Conservation (phyloP, 2,329 filamentous ascomycete genomes). For the Neocucurbitaria cava region DNA sequence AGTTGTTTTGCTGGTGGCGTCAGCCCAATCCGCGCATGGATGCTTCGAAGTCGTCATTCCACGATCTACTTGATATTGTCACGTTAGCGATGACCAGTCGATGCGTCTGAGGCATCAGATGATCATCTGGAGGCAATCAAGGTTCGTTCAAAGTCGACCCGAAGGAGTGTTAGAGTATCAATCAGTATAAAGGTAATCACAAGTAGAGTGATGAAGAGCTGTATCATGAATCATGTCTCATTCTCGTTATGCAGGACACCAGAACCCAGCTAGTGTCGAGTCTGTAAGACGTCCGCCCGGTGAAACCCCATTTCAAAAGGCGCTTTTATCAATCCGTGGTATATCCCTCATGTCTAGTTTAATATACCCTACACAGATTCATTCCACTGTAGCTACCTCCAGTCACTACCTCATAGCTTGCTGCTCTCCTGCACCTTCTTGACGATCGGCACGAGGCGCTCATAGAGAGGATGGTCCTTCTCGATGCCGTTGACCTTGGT, state of each 20-base stretch:
- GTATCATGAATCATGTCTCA: slow-evolving; percentile 26
- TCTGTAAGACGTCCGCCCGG: slow-evolving; percentile 3
- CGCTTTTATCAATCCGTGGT: slow-evolving; percentile 12
- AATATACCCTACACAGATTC: slow-evolving; percentile 1
- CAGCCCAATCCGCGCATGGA: no score
- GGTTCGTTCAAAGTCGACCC: not conserved
- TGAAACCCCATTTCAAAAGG: slow-evolving; percentile 10
- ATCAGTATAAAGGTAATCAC: not conserved
- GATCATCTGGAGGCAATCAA: not conserved
- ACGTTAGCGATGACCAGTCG: no score
- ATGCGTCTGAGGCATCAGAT: not conserved
- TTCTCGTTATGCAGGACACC: slow-evolving; percentile 21
- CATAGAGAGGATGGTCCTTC: slow-evolving; percentile 76
- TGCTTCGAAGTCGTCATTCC: not conserved
- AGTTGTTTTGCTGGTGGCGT: no score
- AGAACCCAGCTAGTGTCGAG: slow-evolving; percentile 12
- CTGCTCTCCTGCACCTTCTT: slow-evolving; percentile 72
- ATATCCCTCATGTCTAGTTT: slow-evolving; percentile 5
- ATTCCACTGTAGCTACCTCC: not conserved
- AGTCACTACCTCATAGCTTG: slow-evolving; percentile 19
- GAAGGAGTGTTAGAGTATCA: not conserved
- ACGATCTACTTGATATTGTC: not conserved
- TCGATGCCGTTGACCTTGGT: slow-evolving; percentile 83
- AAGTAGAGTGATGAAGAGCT: not conserved
- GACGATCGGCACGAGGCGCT: slow-evolving; percentile 77